Conservation (phyloP, 768 basidiomycete species). For the Myochromella boudieri region DNA sequence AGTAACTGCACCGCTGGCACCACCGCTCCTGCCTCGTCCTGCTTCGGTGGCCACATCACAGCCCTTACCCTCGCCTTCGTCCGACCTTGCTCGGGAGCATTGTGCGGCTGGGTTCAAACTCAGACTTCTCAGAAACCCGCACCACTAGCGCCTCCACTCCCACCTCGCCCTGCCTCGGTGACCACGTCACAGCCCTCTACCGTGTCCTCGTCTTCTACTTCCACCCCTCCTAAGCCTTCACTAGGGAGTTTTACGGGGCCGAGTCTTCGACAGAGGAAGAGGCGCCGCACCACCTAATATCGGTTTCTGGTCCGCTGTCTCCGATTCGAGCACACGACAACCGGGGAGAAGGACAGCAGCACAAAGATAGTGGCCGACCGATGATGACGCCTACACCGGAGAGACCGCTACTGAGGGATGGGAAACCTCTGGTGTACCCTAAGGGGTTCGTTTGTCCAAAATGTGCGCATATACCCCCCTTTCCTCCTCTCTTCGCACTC, state of each 20-base stretch:
- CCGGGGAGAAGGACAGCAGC: too few species aligned
- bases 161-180: conserved; percentile 23
- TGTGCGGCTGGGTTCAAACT: too few species aligned
- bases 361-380: conserved; percentile 33
- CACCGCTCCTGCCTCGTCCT: too few species aligned
- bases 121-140: not conserved
- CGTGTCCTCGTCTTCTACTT: conserved; percentile 3
- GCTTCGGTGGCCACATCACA: too few species aligned
- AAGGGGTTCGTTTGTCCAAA: conserved; percentile 60
- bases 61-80: too few species aligned
- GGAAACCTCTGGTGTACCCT: conserved; percentile 70
- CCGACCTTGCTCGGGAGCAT: too few species aligned
- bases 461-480: conserved; percentile 42
- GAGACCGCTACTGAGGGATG: conserved; percentile 62
- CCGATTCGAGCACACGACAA: too few species aligned
- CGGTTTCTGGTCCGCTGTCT: not conserved
- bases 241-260: conserved; percentile 61
- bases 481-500: not conserved
- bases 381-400: conserved; percentile 65
- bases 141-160: conserved; percentile 11
- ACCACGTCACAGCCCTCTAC: conserved; percentile 7
- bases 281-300: not conserved
- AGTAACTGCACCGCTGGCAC: too few species aligned
- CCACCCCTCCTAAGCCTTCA: conserved; percentile 49
- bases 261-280: conserved; percentile 29